Evolutionary conservation across 2,329 filamentous ascomycete genomes (phyloP).

Genomic region (Cladosporium sp.): DNA sequence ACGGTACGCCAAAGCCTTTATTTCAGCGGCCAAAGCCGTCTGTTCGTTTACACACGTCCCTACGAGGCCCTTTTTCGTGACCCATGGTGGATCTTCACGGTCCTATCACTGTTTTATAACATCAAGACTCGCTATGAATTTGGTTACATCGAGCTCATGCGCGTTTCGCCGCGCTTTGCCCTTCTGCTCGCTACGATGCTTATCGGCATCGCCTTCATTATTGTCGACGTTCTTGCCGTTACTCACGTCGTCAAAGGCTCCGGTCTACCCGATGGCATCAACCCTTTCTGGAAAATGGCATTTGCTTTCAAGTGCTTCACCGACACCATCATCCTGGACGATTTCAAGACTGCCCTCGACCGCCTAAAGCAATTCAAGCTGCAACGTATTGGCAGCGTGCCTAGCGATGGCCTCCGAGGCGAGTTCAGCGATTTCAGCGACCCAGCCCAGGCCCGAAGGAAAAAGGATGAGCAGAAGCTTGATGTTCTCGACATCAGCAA

Average conservation of each 20-base stretch:
- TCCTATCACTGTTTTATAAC: slow-evolving; percentile 60
- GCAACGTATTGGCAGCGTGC: slow-evolving; percentile 33
- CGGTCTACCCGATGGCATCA: slow-evolving; percentile 54
- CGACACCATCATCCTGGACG: slow-evolving; percentile 66
- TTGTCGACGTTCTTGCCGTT: slow-evolving; percentile 62
- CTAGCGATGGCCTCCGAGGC: slow-evolving; percentile 30
- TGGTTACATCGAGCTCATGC: slow-evolving; percentile 55
- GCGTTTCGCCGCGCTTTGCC: slow-evolving; percentile 63
- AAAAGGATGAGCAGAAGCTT: slow-evolving; percentile 22
- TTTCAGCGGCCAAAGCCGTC: slow-evolving; percentile 45
- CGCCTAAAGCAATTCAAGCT: slow-evolving; percentile 48
- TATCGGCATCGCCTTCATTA: slow-evolving; percentile 60
- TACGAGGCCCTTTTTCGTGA: slow-evolving; percentile 63
- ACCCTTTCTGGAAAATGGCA: slow-evolving; percentile 65
- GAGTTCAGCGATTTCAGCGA: slow-evolving; percentile 27
- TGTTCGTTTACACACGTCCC: slow-evolving; percentile 58
- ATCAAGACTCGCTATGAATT: slow-evolving; percentile 64
- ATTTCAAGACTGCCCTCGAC: slow-evolving; percentile 63
- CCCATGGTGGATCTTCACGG: slow-evolving; percentile 69
- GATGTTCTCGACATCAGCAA: slow-evolving; percentile 19
- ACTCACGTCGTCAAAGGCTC: slow-evolving; percentile 40
- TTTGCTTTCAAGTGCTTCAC: slow-evolving; percentile 68
- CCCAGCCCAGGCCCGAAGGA: slow-evolving; percentile 28
- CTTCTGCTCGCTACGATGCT: slow-evolving; percentile 63
- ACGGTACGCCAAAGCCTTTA: slow-evolving; percentile 43